Percentiles rank a stretch among this genome's conserved stretches.
phyloP scores from a whole-genome alignment of 129 eudicot species.

The Ambrosia artemisiifolia region DNA sequence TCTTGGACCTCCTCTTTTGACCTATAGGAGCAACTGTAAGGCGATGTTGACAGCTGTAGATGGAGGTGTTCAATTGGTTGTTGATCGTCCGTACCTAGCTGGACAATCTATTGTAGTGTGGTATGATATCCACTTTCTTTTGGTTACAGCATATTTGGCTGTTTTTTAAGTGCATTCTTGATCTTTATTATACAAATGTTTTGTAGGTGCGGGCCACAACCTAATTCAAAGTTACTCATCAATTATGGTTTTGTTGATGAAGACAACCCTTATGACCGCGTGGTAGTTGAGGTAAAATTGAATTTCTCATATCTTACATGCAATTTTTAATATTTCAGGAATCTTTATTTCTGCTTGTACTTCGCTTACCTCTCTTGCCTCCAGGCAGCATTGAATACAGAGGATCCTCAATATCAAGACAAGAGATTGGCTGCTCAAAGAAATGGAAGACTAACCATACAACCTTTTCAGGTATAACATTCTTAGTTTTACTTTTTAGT shows the following conservation, averaged over 20 bases:
- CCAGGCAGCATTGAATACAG: constrained; percentile 89
- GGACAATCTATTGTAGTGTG: constrained; percentile 92
- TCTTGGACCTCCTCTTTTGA: constrained; percentile 90
- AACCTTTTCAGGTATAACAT: constrained; percentile 58
- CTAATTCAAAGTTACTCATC: constrained; percentile 87
- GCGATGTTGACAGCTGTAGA: constrained; percentile 94
- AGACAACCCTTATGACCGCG: constrained; percentile 77
- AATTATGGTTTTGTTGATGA: constrained; percentile 98
- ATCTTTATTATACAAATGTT: constrained; percentile 9
- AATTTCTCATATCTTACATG: constrained; percentile 4
- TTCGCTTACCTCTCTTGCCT: constrained; percentile 12
- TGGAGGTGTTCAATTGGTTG: constrained; percentile 85
- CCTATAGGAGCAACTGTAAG: constrained; percentile 88
- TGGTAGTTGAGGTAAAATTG: constrained; percentile 63
- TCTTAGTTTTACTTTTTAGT: not conserved
- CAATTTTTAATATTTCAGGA: not conserved
- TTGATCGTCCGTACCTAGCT: constrained; percentile 82
- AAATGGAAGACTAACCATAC: constrained; percentile 82
- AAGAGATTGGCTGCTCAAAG: constrained; percentile 94
- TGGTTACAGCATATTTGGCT: not conserved
- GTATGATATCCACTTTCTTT: constrained; percentile 44
- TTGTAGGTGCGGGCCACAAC: constrained; percentile 98
- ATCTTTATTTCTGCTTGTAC: constrained; percentile 8
- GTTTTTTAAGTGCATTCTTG: not conserved
- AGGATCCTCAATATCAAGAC: constrained; percentile 98